Percentiles rank a stretch among this genome's conserved stretches.
phyloP scores from a whole-genome alignment of 805 yeast genomes.

The Aciculoconidium aculeatum region DNA sequence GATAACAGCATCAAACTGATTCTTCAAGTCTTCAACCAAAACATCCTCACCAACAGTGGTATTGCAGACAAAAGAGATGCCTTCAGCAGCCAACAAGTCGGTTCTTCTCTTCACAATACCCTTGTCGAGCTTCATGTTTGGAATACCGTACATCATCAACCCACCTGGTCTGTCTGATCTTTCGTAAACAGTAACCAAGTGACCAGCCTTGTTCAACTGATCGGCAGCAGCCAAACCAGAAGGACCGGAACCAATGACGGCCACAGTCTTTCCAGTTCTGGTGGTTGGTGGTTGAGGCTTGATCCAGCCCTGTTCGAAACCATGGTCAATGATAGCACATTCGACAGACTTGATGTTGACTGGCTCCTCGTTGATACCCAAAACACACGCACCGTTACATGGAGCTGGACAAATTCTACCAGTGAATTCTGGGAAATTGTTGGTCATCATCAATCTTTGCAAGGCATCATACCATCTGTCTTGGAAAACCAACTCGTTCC shows the following conservation, averaged over 20 bases:
- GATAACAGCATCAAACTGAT: conserved; percentile 73
- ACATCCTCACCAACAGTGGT: conserved; percentile 83
- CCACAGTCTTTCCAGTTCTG: conserved; percentile 83
- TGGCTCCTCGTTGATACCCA: conserved; percentile 90
- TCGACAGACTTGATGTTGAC: conserved; percentile 96
- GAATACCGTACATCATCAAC: conserved; percentile 96
- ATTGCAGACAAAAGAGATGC: conserved; percentile 70
- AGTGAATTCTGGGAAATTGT: conserved; percentile 97
- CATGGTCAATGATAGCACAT: conserved; percentile 93
- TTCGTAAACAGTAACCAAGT: conserved; percentile 84
- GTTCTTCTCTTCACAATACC: conserved; percentile 88
- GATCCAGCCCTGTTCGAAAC: conserved; percentile 96
- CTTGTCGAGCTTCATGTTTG: conserved; percentile 97
- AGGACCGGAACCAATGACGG: conserved; percentile 94
- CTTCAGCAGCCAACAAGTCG: conserved; percentile 85
- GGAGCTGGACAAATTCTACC: conserved; percentile 99
- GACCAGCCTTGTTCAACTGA: conserved; percentile 95
- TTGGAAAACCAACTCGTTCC: conserved; percentile 94
- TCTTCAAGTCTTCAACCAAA: conserved; percentile 61
- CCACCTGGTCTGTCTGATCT: conserved; percentile 97
- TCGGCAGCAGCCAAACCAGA: conserved; percentile 96
- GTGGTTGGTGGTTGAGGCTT: conserved; percentile 69
- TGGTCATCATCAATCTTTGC: conserved; percentile 88
- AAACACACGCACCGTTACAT: conserved; percentile 91
- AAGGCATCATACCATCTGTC: conserved; percentile 93